Conservation (phyloP, 306 rosid species). For the Vigna unguiculata region DNA sequence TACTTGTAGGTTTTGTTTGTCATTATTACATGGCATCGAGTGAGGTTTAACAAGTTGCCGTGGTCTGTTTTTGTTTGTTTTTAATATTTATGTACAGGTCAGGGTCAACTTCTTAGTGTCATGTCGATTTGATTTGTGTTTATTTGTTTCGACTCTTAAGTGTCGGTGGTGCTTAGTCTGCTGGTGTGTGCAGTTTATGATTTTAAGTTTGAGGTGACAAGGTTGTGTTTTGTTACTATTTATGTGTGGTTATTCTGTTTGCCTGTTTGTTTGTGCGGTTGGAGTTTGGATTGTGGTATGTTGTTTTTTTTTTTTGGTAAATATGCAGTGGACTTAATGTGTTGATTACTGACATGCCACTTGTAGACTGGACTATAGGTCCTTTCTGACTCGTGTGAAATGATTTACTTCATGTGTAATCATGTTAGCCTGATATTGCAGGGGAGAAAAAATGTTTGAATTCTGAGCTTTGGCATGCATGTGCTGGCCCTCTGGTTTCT, state of each 20-base stretch:
- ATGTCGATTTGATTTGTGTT: slow-evolving; percentile 1
- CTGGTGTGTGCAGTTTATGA: background rate
- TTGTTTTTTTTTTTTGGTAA: background rate
- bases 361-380: slow-evolving; percentile 15
- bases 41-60: background rate
- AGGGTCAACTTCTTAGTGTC: slow-evolving; percentile 1
- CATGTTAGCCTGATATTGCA: slow-evolving; percentile 43
- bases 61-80: slow-evolving; percentile 9
- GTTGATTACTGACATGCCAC: slow-evolving; percentile 20
- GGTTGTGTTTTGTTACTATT: slow-evolving; percentile 11
- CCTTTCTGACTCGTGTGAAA: slow-evolving; percentile 26
- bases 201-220: slow-evolving; percentile 25
- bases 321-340: slow-evolving; percentile 9
- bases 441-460: slow-evolving; percentile 75
- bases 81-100: background rate
- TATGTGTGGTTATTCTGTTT: slow-evolving; percentile 9
- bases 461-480: slow-evolving; percentile 85
- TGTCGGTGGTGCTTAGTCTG: slow-evolving; percentile 27
- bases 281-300: slow-evolving; percentile 2
- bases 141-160: background rate
- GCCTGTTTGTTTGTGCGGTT: slow-evolving; percentile 1
- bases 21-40: slow-evolving; percentile 29
- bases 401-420: slow-evolving; percentile 33
- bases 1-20: slow-evolving; percentile 27
- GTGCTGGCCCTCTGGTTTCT: slow-evolving; percentile 82